Conservation (phyloP, 345 rosid genomes). For the Aquilaria malaccensis region DNA sequence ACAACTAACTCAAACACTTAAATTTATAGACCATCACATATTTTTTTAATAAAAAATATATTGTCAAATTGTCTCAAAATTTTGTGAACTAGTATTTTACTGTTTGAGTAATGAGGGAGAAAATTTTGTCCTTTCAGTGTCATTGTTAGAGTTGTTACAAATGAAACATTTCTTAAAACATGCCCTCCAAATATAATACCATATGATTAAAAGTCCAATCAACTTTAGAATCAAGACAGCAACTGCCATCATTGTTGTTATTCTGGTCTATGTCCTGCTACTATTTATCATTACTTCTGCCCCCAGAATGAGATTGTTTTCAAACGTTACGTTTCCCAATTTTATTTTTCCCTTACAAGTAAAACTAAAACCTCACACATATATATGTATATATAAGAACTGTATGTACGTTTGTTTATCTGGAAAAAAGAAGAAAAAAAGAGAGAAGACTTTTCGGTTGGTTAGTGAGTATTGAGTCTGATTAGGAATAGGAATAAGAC, state of each 20-base stretch:
- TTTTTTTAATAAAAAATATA: slow-evolving; percentile 2
- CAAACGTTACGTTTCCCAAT: slow-evolving; percentile 1
- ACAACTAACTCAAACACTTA: no score
- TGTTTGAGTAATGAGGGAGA: no score
- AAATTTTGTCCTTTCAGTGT: slow-evolving; percentile 13
- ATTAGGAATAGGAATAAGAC: slow-evolving; percentile 20
- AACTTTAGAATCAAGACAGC: slow-evolving; percentile 16
- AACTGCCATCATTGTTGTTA: slow-evolving; percentile 12
- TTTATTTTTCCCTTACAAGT: neutral
- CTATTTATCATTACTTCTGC: neutral
- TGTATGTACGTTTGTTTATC: no score
- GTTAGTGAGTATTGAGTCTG: slow-evolving; percentile 32
- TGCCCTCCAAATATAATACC: slow-evolving; percentile 18
- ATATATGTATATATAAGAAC: no score
- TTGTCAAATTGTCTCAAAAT: no score
- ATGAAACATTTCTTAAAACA: slow-evolving; percentile 16
- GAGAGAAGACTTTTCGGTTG: no score
- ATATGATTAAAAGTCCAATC: slow-evolving; percentile 21
- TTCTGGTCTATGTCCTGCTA: neutral
- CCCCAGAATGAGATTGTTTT: neutral
- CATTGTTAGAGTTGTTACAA: slow-evolving; percentile 1
- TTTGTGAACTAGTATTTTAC: no score
- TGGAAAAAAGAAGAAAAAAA: no score
- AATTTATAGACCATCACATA: neutral
- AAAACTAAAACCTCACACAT: no score